phyloP scores from a whole-genome alignment of 2,329 filamentous ascomycete genomes.

The Cadophora sp. region DNA sequence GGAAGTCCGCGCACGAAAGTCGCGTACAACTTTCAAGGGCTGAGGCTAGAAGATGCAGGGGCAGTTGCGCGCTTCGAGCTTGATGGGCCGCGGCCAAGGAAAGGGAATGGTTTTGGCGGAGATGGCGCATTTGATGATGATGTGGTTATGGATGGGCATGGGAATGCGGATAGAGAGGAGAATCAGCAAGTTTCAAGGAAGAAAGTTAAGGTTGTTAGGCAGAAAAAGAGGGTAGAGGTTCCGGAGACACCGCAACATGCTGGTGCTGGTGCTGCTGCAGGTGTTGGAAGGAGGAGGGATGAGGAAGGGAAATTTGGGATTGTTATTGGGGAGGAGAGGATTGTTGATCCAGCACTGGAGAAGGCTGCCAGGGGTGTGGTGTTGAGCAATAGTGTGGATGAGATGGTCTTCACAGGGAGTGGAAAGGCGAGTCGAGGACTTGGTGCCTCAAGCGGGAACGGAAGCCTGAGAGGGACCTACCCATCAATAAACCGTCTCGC shows the following conservation, averaged over 20 bases:
- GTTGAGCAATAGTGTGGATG: conserved; percentile 38
- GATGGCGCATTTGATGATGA: conserved; percentile 13
- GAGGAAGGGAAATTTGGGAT: conserved; percentile 28
- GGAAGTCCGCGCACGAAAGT: conserved; percentile 43
- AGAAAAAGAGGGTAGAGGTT: conserved; percentile 32
- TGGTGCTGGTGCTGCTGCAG: not conserved
- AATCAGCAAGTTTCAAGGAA: conserved; percentile 36
- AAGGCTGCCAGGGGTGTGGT: conserved; percentile 28
- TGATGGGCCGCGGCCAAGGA: conserved; percentile 8
- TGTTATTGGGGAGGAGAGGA: conserved; percentile 26
- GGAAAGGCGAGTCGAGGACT: conserved; percentile 12
- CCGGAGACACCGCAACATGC: conserved; percentile 38
- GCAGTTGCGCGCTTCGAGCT: conserved; percentile 36
- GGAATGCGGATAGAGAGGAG: conserved; percentile 5
- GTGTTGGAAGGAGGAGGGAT: conserved; percentile 13
- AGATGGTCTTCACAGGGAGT: conserved; percentile 39
- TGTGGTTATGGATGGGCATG: not conserved
- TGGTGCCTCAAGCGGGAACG: conserved; percentile 18
- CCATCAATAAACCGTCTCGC: conserved; percentile 40
- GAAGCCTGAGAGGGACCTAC: conserved; percentile 36
- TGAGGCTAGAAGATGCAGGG: conserved; percentile 37
- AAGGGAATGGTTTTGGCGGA: not conserved
- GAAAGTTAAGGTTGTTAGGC: conserved; percentile 32
- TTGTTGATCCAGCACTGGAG: conserved; percentile 27
- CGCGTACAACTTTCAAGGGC: conserved; percentile 41